A percentile compares a stretch with the other conserved stretches of the same genome.
Evolutionary conservation across 2,329 filamentous ascomycete species (phyloP).

Genomic region (Epichloe sylvatica): DNA sequence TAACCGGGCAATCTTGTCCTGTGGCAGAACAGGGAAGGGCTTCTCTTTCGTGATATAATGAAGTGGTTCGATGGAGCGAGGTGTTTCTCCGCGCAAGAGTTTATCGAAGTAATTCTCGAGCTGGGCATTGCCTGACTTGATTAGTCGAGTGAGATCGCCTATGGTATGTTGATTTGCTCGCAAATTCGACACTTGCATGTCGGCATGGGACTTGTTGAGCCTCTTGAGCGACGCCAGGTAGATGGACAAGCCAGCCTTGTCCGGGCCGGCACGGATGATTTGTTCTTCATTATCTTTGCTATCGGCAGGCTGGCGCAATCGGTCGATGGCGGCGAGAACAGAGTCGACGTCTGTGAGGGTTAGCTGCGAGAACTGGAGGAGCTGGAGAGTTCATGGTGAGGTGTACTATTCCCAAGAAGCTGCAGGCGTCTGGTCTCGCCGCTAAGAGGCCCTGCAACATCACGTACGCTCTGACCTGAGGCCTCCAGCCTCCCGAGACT

Average conservation of each 20-base stretch:
- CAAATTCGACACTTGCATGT: conserved; percentile 82
- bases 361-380: conserved; percentile 5
- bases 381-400: conserved; percentile 3
- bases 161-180: conserved; percentile 85
- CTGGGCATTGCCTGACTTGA: conserved; percentile 67
- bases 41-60: conserved; percentile 84
- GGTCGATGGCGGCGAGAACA: conserved; percentile 75
- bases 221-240: conserved; percentile 86
- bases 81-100: conserved; percentile 60
- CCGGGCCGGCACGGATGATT: conserved; percentile 77
- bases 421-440: conserved; percentile 85
- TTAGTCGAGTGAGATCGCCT: conserved; percentile 59
- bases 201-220: conserved; percentile 66
- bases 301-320: conserved; percentile 78
- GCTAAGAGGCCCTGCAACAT: conserved; percentile 84
- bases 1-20: conserved; percentile 62
- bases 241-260: conserved; percentile 64
- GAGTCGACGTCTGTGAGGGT: conserved; percentile 58
- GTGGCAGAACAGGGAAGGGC: conserved; percentile 67
- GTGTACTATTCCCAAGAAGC: conserved; percentile 64
- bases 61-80: conserved; percentile 70
- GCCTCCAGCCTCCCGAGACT: conserved; percentile 72
- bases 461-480: conserved; percentile 79
- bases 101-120: conserved; percentile 75
- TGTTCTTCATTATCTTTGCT: conserved; percentile 84